Conservation (phyloP, 83 land plant genomes). For the Diphasiastrum complanatum region DNA sequence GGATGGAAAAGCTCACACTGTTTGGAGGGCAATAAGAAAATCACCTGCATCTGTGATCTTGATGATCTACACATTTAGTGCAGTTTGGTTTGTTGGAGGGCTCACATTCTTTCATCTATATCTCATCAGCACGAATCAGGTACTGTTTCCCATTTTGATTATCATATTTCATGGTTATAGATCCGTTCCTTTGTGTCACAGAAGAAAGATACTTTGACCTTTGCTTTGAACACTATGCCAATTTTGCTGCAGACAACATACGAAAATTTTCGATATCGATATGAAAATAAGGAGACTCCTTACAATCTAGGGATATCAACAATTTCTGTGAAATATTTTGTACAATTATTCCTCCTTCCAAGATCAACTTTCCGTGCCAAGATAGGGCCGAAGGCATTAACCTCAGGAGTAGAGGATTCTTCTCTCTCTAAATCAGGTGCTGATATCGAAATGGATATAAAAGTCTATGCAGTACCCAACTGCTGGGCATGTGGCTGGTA, state of each 20-base stretch:
- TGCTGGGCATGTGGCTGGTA: background rate
- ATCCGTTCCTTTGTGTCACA: background rate
- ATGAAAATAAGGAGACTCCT: conserved; percentile 12
- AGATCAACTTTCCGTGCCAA: conserved; percentile 1
- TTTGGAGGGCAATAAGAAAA: background rate
- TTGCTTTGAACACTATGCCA: too few relatives aligned
- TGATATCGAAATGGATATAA: background rate
- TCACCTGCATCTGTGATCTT: background rate
- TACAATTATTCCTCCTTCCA: background rate
- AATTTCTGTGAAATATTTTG: conserved; percentile 5
- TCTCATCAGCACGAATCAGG: conserved; percentile 4
- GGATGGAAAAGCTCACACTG: background rate
- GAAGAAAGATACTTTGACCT: background rate
- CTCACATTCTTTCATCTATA: background rate
- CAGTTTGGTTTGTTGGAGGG: background rate
- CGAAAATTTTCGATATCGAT: conserved; percentile 16
- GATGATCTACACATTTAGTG: background rate
- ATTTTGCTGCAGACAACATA: conserved; percentile 11
- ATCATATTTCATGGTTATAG: background rate
- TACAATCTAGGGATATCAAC: background rate
- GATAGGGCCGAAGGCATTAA: background rate
- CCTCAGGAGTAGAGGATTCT: background rate
- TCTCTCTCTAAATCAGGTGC: background rate
- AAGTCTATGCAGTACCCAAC: background rate
- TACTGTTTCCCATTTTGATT: background rate